Conservation (phyloP, 2,329 filamentous ascomycete genomes). For the Hymenoscyphus salicellus region DNA sequence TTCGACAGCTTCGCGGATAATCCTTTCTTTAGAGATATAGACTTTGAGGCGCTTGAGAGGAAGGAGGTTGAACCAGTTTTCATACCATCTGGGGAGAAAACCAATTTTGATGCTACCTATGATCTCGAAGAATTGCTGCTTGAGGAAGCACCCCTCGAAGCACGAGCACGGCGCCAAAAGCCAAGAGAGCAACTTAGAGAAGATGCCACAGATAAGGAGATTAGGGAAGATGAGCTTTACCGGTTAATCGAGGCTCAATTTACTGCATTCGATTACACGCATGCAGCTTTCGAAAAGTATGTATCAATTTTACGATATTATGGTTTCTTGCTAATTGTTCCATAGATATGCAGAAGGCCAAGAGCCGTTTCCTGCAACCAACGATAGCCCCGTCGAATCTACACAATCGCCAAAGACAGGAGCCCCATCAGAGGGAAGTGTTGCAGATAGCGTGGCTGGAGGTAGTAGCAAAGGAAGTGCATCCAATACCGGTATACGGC, state of each 20-base stretch:
- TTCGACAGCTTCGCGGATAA: slow-evolving; percentile 85
- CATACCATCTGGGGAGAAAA: slow-evolving; percentile 91
- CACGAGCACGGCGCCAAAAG: slow-evolving; percentile 87
- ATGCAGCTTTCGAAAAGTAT: slow-evolving; percentile 68
- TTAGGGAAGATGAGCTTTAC: slow-evolving; percentile 89
- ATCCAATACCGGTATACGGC: slow-evolving; percentile 18
- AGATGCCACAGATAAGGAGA: slow-evolving; percentile 92
- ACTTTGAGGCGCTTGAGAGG: slow-evolving; percentile 78
- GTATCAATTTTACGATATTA: slow-evolving; percentile 41
- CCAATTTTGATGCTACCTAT: slow-evolving; percentile 98
- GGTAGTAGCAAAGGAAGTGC: slow-evolving; percentile 14
- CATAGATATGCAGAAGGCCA: slow-evolving; percentile 36
- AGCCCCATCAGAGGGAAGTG: background rate
- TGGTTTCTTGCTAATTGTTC: slow-evolving; percentile 6
- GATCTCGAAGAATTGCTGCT: slow-evolving; percentile 90
- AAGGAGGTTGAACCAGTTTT: slow-evolving; percentile 92
- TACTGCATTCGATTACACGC: slow-evolving; percentile 90
- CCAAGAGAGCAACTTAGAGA: slow-evolving; percentile 87
- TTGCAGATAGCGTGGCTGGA: background rate
- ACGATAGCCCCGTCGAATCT: slow-evolving; percentile 13
- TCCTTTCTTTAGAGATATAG: slow-evolving; percentile 81
- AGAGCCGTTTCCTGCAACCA: slow-evolving; percentile 24
- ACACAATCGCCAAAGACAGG: slow-evolving; percentile 10
- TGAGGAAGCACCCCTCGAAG: slow-evolving; percentile 92
- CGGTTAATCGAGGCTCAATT: slow-evolving; percentile 93